phyloP scores from a whole-genome alignment of 257 asterid genomes.

The Solanum peruvianum region DNA sequence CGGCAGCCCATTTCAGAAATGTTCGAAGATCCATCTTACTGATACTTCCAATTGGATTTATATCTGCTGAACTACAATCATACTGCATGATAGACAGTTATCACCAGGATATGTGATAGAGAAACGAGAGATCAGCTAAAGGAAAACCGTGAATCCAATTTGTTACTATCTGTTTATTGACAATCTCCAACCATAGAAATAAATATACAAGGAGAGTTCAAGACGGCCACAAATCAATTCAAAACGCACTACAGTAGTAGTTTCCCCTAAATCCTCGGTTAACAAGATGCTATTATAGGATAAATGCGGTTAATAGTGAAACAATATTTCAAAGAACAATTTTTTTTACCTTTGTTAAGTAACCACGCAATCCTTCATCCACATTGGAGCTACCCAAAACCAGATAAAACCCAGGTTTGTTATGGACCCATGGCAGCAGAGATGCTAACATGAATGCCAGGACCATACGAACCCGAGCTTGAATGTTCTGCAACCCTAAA shows the following conservation, averaged over 20 bases:
- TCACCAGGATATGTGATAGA: background rate
- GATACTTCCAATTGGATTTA: constrained; percentile 91
- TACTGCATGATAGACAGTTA: constrained; percentile 38
- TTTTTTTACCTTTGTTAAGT: constrained; percentile 65
- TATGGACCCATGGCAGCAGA: constrained; percentile 94
- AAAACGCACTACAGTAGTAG: background rate
- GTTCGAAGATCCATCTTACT: constrained; percentile 81
- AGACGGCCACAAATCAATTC: background rate
- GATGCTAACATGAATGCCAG: constrained; percentile 94
- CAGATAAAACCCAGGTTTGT: constrained; percentile 84
- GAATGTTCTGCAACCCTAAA: constrained; percentile 77
- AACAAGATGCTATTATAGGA: background rate
- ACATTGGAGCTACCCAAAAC: constrained; percentile 96
- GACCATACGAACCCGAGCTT: constrained; percentile 91
- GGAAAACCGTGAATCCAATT: background rate
- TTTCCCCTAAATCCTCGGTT: background rate
- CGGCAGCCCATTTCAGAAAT: constrained; percentile 83
- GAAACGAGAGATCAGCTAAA: background rate
- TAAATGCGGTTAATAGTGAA: background rate
- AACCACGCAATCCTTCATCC: constrained; percentile 91
- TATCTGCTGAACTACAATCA: constrained; percentile 98
- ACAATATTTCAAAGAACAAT: background rate
- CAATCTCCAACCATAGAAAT: background rate
- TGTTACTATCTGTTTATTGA: background rate
- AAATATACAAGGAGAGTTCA: background rate